Percentiles rank a stretch among this genome's conserved stretches.
Conservation (phyloP, 345 rosid species). For the Gossypium arboreum region DNA sequence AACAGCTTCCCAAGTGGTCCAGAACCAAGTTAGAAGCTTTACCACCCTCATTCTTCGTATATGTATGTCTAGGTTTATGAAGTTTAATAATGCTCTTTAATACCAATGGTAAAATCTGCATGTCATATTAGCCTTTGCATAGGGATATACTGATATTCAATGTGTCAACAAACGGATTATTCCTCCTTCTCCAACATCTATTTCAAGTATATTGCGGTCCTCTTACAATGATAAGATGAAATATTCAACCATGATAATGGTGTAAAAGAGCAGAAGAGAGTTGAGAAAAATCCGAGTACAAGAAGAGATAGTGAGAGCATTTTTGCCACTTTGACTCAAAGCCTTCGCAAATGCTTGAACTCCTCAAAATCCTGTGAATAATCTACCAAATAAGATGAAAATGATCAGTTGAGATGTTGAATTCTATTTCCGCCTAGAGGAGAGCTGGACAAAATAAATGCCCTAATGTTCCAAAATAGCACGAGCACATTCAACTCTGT, state of each 20-base stretch:
- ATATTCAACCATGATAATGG: neutral
- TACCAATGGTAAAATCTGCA: conserved; percentile 6
- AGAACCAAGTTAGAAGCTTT: conserved; percentile 85
- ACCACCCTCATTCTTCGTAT: conserved; percentile 40
- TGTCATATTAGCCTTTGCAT: neutral
- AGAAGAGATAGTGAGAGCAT: neutral
- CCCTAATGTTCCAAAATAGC: too few relatives aligned
- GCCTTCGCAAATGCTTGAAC: too few relatives aligned
- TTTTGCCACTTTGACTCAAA: neutral
- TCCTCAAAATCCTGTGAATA: neutral
- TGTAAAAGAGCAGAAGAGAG: neutral
- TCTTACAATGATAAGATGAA: neutral
- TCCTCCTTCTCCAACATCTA: neutral
- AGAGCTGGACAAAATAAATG: too few relatives aligned
- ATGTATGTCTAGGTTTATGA: conserved; percentile 37
- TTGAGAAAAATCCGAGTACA: neutral
- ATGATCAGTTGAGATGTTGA: too few relatives aligned
- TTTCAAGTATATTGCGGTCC: neutral
- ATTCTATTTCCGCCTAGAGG: too few relatives aligned
- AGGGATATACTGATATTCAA: neutral
- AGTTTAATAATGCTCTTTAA: conserved; percentile 13
- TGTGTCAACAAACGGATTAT: neutral
- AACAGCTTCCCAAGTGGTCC: conserved; percentile 97
- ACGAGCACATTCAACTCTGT: too few relatives aligned
- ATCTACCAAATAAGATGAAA: neutral